Evolutionary conservation across 768 basidiomycete genomes (phyloP).

Genomic region (Naganishia randhawae): DNA sequence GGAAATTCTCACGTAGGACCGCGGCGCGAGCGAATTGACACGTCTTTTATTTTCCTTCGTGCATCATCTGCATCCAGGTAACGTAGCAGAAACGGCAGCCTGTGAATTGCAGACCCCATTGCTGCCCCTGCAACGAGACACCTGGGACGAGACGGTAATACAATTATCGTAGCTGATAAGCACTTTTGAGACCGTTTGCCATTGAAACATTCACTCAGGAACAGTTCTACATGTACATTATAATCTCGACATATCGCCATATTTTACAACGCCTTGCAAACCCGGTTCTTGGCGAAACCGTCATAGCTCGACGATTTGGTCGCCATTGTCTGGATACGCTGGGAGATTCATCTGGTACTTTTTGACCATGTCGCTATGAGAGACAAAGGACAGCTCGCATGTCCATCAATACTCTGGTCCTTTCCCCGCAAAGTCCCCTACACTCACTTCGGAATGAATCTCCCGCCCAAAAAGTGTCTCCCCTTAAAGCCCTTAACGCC

Average conservation of each 20-base stretch:
- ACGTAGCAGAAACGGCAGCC: not conserved
- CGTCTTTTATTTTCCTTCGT: not conserved
- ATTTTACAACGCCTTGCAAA: not conserved
- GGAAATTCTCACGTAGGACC: constrained; percentile 10
- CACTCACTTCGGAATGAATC: constrained; percentile 84
- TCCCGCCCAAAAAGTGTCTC: constrained; percentile 83
- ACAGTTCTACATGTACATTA: not conserved
- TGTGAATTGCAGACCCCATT: too few species aligned
- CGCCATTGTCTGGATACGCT: constrained; percentile 66
- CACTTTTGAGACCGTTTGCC: too few species aligned
- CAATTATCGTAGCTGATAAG: too few species aligned
- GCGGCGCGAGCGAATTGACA: constrained; percentile 2
- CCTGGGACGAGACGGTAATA: too few species aligned
- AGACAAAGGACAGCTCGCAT: constrained; percentile 2
- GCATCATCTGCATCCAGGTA: not conserved
- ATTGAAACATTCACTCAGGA: not conserved
- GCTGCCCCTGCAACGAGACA: too few species aligned
- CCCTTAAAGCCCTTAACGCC: constrained; percentile 75
- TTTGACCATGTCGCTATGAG: constrained; percentile 63
- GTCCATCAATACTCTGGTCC: constrained; percentile 71
- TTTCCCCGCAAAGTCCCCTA: constrained; percentile 65
- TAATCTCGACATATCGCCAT: not conserved
- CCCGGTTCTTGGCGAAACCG: not conserved
- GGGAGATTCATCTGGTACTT: constrained; percentile 78
- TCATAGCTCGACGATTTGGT: constrained; percentile 75